Evolutionary conservation across 495 filamentous ascomycete species (phyloP).

Genomic region (Neurospora sp.): DNA sequence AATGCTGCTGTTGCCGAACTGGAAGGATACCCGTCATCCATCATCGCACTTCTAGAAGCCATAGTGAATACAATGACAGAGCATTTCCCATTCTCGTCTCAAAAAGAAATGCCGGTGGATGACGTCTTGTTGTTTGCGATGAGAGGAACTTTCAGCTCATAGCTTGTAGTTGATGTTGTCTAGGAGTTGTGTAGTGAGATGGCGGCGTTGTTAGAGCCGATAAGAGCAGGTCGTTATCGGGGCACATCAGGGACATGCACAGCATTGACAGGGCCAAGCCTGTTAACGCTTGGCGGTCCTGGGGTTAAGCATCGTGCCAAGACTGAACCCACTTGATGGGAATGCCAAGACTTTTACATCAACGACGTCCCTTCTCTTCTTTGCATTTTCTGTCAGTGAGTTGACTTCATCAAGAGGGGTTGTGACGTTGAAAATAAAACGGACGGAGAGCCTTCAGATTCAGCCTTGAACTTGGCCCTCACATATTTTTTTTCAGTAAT

Average conservation of each 20-base stretch:
- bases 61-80: slow-evolving; percentile 1
- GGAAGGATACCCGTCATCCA: slow-evolving; percentile 6
- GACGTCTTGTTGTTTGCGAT: background rate
- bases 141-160: background rate
- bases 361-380: background rate
- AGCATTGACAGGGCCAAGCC: background rate
- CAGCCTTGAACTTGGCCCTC: too few species aligned
- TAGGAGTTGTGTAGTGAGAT: background rate
- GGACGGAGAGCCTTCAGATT: too few species aligned
- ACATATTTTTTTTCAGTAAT: too few species aligned
- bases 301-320: background rate
- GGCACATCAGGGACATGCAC: background rate
- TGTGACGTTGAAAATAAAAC: too few species aligned
- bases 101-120: background rate
- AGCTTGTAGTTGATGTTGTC: background rate
- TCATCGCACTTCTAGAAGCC: slow-evolving; percentile 14
- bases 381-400: background rate
- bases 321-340: background rate
- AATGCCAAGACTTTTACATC: background rate
- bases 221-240: background rate
- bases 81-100: slow-evolving; percentile 13
- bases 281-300: background rate
- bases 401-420: background rate
- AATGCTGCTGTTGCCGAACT: slow-evolving; percentile 4
- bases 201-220: background rate